Base-by-base conservation (phyloP, 2,329 filamentous ascomycete species). In the Trichoderma atroviride region DNA sequence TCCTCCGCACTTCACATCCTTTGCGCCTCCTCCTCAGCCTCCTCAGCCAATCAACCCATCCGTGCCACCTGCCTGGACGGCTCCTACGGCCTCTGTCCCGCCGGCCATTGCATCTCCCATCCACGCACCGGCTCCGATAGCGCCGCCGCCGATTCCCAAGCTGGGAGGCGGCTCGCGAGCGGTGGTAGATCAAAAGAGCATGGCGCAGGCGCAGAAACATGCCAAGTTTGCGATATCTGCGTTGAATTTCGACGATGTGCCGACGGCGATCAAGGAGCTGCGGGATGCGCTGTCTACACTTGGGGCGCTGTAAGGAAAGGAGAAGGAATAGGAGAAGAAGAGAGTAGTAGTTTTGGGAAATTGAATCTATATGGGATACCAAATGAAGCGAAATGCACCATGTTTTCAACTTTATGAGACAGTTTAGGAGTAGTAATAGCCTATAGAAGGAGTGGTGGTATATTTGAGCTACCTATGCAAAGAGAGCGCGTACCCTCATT, bases 181-280 rank as follows among this genome's bases (percentile, higher is more conserved):
- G 22, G 66, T 73, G 2, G 73, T 72, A 16, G 75, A 76, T 58
- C 77, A 77, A 9, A 76, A 80, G 37, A 93, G 97, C 72, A 91
- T 97, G 43, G 83, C 88, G 43, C 87, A 90, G 74, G 95, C 96
- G 5, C 94, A 97, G 79, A 99, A 98, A 78, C 96, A 98, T 81
- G 94, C 95, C 2, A 94, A 93, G 75, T 99, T 93, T 93, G 96
- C 96, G 0, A 97, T 98, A 53, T 97, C 94, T 13, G 96, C 96
- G 0, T 82, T 99, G 59, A 97, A 97, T 75, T 99, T 99, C 79
- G 96, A 99, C 74, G 96, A 99, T 78, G 92, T 97, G 1, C 85
- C 90, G 1, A 99, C 96, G 0, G 96, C 96, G 0, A 90, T 98
- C 5, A 90, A 90, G 75, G 94, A 99, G 77, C 79, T 99, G 71